Base-by-base conservation (phyloP, 805 yeast species). In the Wickerhamiella domercqiae region DNA sequence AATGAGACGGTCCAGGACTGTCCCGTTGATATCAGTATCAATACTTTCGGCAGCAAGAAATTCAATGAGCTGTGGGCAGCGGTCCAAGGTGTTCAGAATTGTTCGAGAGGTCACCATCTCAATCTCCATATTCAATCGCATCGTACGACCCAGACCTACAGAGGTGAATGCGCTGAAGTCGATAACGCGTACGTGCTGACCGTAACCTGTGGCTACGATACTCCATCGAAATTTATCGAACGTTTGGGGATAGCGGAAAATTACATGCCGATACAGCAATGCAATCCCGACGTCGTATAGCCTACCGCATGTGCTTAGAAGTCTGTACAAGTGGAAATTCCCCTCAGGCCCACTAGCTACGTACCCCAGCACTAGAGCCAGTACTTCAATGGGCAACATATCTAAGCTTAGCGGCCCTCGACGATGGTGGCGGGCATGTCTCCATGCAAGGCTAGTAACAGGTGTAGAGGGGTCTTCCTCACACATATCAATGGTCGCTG, bases 111-210 rank as follows among this genome's bases (percentile, higher is more conserved):
- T 84, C 29, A 84, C 82, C 80, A 81, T 80, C 57, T 84, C 93
- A 48, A 84, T 84, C 57, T 80, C 93, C 56, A 72, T 76, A 59
- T 80, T 86, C 94, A 84, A 84, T 47, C 77, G 69, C 7, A 80
- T 82, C 0, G 95, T 79, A 45, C 95, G 65, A 2, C 95, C 95
- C 34, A 84, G 64, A 0, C 95, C 95, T 35, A 86, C 75, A 0
- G 87, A 76, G 1, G 95, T 83, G 56, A 84, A 78, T 47, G 80
- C 87, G 50, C 80, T 79, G 50, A 84, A 86, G 60, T 84, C 95
- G 48, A 86, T 68, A 37, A 76, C 73, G 47, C 75, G 73, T 16
- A 81, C 87, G 45, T 68, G 70, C 42, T 44, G 47, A 14, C 59
- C 59, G 36, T 53, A 54, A 13, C 56, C 56, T 65, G 69, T 14